Evolutionary conservation across 306 rosid species (phyloP), one percentile per base, ranked within the genome.

Genomic region (Dryas alaskensis): DNA sequence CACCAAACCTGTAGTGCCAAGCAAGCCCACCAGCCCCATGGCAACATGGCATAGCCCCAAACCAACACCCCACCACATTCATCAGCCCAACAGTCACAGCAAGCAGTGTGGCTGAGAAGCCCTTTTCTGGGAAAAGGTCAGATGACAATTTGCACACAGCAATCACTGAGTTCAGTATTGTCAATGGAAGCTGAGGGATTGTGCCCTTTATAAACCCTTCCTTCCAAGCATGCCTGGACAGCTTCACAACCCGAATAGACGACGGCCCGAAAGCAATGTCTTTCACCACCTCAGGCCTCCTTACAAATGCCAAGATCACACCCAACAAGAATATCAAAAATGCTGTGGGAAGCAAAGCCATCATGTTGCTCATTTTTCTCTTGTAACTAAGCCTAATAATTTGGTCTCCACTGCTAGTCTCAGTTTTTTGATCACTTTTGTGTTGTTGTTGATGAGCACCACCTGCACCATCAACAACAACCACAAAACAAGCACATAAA

Each of bases 11-110:
- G 61, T 89, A 92, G 51, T 92, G 97, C 22, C 97, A 93, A 0
- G 97, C 97, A 2, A 92, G 40, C 17, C 97, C 97, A 5, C 97
- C 97, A 0, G 93, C 96, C 0, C 97, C 96, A 65, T 89, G 96
- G 66, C 97, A 92, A 53, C 85, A 8, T 8, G 97, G 97, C 87
- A 92, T 82, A 40, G 89, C 92, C 11, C 93, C 97, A 74, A 92
- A 87, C 97, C 97, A 92, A 27, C 88, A 83, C 6, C 97, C 97
- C 5, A 85, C 60, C 8, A 89, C 51, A 79, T 92, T 92, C 96
- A 92, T 92, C 48, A 86, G 47, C 71, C 97, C 97, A 6, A 92
- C 97, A 0, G 93, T 92, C n/a, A 89, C 84, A 1, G 97, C 86
- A 2, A 92, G 69, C 9, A 93, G 89, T 0, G 93, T 92, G 43